Evolutionary conservation across 1,139 yeast genomes (phyloP).

Genomic region (Geotrichum bryndzae): DNA sequence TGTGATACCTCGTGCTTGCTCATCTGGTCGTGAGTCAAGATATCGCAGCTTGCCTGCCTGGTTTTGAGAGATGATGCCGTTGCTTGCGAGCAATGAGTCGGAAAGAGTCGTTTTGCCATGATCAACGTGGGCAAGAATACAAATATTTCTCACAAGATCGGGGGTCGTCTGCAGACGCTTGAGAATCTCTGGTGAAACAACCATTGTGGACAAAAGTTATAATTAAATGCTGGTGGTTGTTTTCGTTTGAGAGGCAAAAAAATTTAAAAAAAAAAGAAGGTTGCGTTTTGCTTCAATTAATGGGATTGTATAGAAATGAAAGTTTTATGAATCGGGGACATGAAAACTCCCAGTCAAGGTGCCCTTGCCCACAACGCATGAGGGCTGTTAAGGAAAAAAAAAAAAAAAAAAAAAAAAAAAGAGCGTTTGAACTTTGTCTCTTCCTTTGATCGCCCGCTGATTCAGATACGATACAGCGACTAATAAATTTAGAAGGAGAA

Average conservation of each 20-base stretch:
- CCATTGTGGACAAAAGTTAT: constrained; percentile 21
- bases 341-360: neutral
- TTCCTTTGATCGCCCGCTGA: neutral
- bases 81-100: constrained; percentile 87
- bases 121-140: constrained; percentile 96
- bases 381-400: neutral
- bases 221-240: neutral
- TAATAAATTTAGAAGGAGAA: neutral
- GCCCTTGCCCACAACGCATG: neutral
- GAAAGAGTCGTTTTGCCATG: constrained; percentile 96
- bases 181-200: constrained; percentile 55
- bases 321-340: neutral
- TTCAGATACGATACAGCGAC: too few species aligned
- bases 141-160: constrained; percentile 71
- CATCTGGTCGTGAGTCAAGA: constrained; percentile 91
- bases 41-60: constrained; percentile 94
- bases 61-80: constrained; percentile 91
- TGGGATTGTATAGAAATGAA: neutral
- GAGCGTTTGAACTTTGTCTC: neutral
- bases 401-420: neutral
- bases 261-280: neutral
- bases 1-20: constrained; percentile 91
- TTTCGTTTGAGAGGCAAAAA: neutral
- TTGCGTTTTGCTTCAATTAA: neutral
- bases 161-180: constrained; percentile 65